Base-by-base conservation (phyloP, 2,329 filamentous ascomycete genomes). In the Venturia asperata region DNA sequence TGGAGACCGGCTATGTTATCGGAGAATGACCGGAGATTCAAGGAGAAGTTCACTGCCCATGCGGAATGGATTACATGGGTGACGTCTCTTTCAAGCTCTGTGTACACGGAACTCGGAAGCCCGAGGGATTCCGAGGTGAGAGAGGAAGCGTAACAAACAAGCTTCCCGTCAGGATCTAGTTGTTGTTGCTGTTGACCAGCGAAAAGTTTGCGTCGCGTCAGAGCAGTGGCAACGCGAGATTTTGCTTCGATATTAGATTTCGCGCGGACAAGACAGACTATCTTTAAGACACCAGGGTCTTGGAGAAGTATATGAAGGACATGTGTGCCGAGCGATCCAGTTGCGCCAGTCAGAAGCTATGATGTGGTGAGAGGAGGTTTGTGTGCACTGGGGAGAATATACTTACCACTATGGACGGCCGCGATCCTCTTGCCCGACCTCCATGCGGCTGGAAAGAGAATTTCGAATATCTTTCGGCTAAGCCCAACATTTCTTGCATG, bases 241-340 rank as follows among this genome's bases (percentile, higher is more conserved):
- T 37, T 30, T n/a, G 47, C 52, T n/a, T 27, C 39, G 9, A 60
- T n/a, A 19, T 56, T 9, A 5, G 42, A 19, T 39, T 56, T 10
- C 1, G 81, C 81, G 39, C 83, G 78, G 5, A 84, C 79, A 1
- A 85, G 76, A 64, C 80, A 81, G 75, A 82, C 84, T 1, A 86
- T 74, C 9, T 74, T 74, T 2, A 69, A 64, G 5, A 77, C 72
- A 37, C 70, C 66, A 9, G 69, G 62, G 1, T 70, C 70, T 13
- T 52, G 65, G 24, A 74, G 69, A 5, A 78, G 68, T 41, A 76
- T 71, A 1, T 73, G 68, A 1, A 85, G 77, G 1, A 87, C 76
- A 68, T 88, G 85, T 0, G 83, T 79, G 1, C 87, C 87, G 0
- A 89, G 77, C 1, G 85, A 86, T 0, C 87, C 87, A 0, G 87